Evolutionary conservation across 1,139 yeast species (phyloP).

Genomic region (Pichia sp.): DNA sequence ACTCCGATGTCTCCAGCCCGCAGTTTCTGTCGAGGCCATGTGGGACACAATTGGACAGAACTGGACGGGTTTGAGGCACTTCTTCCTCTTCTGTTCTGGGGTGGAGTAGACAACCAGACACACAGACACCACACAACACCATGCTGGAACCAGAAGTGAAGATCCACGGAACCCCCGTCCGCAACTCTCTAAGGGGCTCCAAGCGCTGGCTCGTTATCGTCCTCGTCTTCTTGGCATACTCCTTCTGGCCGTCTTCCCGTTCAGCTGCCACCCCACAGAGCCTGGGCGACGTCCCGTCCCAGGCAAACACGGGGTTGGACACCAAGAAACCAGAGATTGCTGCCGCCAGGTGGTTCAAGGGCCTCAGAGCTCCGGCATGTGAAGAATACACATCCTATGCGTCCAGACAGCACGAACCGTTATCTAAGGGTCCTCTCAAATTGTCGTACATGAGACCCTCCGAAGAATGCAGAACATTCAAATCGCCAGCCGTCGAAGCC

Average conservation of each 20-base stretch:
- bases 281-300: no score
- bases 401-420: conserved; percentile 46
- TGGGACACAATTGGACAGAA: no score
- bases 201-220: neutral
- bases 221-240: neutral
- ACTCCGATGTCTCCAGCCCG: no score
- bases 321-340: no score
- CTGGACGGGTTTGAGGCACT: no score
- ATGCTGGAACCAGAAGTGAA: neutral
- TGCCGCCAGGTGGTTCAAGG: conserved; percentile 27
- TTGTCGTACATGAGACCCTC: conserved; percentile 80
- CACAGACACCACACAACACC: no score
- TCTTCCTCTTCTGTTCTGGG: no score
- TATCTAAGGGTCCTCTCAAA: conserved; percentile 44
- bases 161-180: neutral
- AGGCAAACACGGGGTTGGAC: no score
- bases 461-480: conserved; percentile 68
- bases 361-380: conserved; percentile 28
- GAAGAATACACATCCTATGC: conserved; percentile 41
- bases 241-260: neutral
- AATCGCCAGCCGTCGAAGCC: conserved; percentile 60
- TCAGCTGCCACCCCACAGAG: no score
- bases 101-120: no score
- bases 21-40: no score
- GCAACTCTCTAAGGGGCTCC: neutral